Base-by-base conservation (phyloP, 441 rosid species). In the Gossypium armourianum region DNA sequence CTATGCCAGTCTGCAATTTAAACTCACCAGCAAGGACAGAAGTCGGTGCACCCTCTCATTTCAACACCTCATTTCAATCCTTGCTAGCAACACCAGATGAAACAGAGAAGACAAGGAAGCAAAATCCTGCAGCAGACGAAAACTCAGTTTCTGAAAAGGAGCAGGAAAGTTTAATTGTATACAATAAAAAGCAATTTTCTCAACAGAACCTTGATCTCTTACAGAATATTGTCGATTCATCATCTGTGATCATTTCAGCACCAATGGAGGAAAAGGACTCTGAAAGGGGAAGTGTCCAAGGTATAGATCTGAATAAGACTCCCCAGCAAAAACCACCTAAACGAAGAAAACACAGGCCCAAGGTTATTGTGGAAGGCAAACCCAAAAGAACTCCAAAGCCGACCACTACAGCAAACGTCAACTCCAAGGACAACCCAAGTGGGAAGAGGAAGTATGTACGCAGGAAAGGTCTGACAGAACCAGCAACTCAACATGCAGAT, bases 311-410 rank as follows among this genome's bases (percentile, higher is more conserved):
- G 61, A 90, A 91, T 77, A 78, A 75, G 83, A 91, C 97, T 56
- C 97, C 98, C 4, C 86, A 83, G 68, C 84, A 73, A 81, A 90
- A 87, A 80, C 79, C 81, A 64, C 85, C 86, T 20, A 90, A 83
- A 78, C 74, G 86, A 78, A 93, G 74, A 79, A 93, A 90, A 83
- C 88, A 87, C 83, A 88, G 92, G 84, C 96, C 98, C 12, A 93
- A 91, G 81, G 96, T 91, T 65, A 62, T 87, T 15, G 57, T 3
- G 74, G 92, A 91, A 85, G 91, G 85, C 68, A 89, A 89, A 78
- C 85, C 85, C 65, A 86, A 79, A 58, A 83, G 80, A 73, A 78
- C 77, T 50, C 83, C 82, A 55, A 83, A 86, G 72, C 70, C 84
- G 47, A 72, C 76, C 68, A 79, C 81, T 72, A 70, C 81, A 53